These are phyloP conservation scores for Dothistroma septosporum DNA, from an alignment of 2,329 filamentous ascomycete species.

Conservation along the genomic window DNA sequence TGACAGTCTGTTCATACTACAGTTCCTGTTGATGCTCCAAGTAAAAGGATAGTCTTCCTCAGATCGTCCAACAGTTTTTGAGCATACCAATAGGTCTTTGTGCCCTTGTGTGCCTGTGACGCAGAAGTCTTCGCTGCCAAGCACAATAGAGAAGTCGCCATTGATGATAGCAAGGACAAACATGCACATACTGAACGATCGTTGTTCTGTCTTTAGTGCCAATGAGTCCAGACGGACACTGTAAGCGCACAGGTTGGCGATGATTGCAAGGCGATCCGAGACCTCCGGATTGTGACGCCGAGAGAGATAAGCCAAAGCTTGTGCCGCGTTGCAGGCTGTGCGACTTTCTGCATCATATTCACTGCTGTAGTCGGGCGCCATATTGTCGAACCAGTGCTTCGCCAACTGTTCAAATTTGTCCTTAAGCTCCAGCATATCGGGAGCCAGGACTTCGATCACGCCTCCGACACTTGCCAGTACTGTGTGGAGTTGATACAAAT, in stretches of 20 bases:
- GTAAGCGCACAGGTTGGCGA: conserved; percentile 1
- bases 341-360: background rate
- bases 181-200: background rate
- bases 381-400: background rate
- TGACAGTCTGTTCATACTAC: too few relatives aligned
- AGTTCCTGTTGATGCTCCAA: too few relatives aligned
- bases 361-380: background rate
- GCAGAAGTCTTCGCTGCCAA: background rate
- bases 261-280: background rate
- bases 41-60: too few relatives aligned
- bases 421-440: background rate
- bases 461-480: background rate
- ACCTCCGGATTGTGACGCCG: background rate
- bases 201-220: background rate
- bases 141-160: background rate
- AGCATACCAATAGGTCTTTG: too few relatives aligned
- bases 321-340: conserved; percentile 2
- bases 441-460: background rate
- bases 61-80: too few relatives aligned
- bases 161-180: background rate
- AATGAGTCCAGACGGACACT: background rate
- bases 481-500: background rate
- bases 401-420: background rate
- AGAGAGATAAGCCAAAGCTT: background rate
- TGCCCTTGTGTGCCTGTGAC: too few relatives aligned